phyloP scores from a whole-genome alignment of 352 stramenopile species.

The Pythium angustatum region DNA sequence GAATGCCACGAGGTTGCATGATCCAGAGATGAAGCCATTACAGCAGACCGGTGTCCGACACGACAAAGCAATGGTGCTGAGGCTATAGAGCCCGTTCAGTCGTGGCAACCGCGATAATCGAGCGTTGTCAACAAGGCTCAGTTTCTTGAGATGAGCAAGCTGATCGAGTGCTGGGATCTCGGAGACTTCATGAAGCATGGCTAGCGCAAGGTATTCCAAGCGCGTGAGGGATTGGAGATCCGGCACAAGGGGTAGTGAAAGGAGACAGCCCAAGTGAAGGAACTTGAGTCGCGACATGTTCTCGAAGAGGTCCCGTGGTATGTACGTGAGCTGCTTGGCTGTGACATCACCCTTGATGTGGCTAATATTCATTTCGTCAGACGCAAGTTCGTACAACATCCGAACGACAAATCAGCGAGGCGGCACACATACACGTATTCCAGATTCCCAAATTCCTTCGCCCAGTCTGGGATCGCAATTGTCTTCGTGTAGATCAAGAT shows the following conservation, averaged over 20 bases:
- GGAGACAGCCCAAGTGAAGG: constrained; percentile 19
- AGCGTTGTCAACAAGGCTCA: constrained; percentile 6
- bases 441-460: constrained; percentile 21
- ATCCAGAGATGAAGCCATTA: constrained; percentile 17
- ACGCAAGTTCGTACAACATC: not conserved
- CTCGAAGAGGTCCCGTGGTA: constrained; percentile 15
- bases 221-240: not conserved
- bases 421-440: constrained; percentile 34
- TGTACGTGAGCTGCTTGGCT: constrained; percentile 7
- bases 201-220: constrained; percentile 15
- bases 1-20: constrained; percentile 12
- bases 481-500: constrained; percentile 36
- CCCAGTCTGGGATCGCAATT: constrained; percentile 22
- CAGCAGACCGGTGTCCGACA: constrained; percentile 13
- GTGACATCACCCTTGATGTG: constrained; percentile 19
- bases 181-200: constrained; percentile 6
- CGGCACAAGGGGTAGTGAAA: constrained; percentile 5
- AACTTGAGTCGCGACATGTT: constrained; percentile 24
- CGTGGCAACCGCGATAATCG: not conserved
- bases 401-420: constrained; percentile 13
- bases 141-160: not conserved
- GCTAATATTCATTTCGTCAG: too few species aligned
- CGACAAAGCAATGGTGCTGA: constrained; percentile 10
- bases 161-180: constrained; percentile 6
- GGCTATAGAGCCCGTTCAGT: not conserved